Base-by-base conservation (phyloP, 2,329 filamentous ascomycete genomes). In the Lojkania enalia region DNA sequence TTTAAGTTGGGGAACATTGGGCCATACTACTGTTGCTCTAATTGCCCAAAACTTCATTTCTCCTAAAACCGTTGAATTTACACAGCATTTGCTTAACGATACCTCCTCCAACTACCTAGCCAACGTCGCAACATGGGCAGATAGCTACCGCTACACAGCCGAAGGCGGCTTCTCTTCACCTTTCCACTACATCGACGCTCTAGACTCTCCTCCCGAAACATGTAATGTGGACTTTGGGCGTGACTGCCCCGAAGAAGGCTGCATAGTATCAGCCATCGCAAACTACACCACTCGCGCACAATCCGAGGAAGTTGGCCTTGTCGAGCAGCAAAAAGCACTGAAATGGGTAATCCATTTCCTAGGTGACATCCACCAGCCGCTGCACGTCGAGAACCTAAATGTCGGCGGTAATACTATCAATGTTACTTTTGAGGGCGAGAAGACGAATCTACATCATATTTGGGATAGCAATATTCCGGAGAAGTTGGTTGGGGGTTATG, bases 331-430 rank as follows among this genome's bases (percentile, higher is more conserved):
- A 45, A 71, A 74, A 37, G 76, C 76, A 0, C 57, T 81, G 15
- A 71, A 73, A 44, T 80, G 76, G 64, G 61, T 81, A 41, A 66
- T 81, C 16, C 77, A 70, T 40, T 78, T 80, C 57, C 71, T 94
- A 9, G 81, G 88, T 44, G 90, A 95, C 63, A 81, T 88, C 19
- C 82, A 82, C 48, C 90, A 90, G 61, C 87, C 86, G 0, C 73
- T 95, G 37, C 80, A 82, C 54, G 75, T 76, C 11, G 78, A 82
- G 58, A 71, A 67, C 30, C 58, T 71, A 12, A 71, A 69, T 5
- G 49, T 71, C 5, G 74, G 74, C 35, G 74, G 73, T 23, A 76
- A 76, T 54, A 60, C 56, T 2, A 71, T 76, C 49, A 64, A 71
- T 36, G 72, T 75, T 14, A 73, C 67, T 1, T 77, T 75, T 56